Base-by-base conservation (phyloP, 345 rosid genomes). In the Ailanthus altissimus region DNA sequence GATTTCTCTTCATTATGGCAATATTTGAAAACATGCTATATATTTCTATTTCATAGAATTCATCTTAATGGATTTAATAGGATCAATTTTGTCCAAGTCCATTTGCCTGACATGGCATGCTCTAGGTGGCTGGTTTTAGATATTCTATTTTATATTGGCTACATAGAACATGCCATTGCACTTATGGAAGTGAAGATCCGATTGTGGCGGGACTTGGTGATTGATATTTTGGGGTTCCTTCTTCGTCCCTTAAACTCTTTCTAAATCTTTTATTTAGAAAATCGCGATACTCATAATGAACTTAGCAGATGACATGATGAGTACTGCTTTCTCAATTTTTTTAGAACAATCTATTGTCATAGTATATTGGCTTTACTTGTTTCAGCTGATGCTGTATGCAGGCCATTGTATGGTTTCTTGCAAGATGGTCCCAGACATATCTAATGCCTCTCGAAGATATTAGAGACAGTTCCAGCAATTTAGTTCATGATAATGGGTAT, bases 341-440 rank as follows among this genome's bases (percentile, higher is more conserved):
- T 72, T 16, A 42, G 50, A 64, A 65, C 72, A 13, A 14, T 69
- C n/a, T 36, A 65, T 36, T 21, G 61, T 63, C 45, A 56, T 43
- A 38, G 65, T 51, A 15, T 72, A 5, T 65, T 61, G 59, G 15
- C 74, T 69, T n/a, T 67, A 57, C 51, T 63, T 64, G 25, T 47
- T 38, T 70, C 58, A 58, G 12, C 47, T 40, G 28, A 73, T 87
- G 47, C 45, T 38, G 13, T 75, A n/a, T 87, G 75, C 84, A 95
- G 99, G 98, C 98, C 82, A 84, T 95, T 77, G 79, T 92, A 85
- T 95, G 98, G 99, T 93, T 95, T 86, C 98, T 95, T 81, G 92
- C 96, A 67, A 92, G 98, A 88, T 93, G 98, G 99, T 90, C 94
- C 67, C 88, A 80, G 63, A 95, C 99, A 79, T 95, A 91, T 78